Base-by-base conservation (phyloP, 805 yeast species). In the Sporopachydermia quercuum region DNA sequence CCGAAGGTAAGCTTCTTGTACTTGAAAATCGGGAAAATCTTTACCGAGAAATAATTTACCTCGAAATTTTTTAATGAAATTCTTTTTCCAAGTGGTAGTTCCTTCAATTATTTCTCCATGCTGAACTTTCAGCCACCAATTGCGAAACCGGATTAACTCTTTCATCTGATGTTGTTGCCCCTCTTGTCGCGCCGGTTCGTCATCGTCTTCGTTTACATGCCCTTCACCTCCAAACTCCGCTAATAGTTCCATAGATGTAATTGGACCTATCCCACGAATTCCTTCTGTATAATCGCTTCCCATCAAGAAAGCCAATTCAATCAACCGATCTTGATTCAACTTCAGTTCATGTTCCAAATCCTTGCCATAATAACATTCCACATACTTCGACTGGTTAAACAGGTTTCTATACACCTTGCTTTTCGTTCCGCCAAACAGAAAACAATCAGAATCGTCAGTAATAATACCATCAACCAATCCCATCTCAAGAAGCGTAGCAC, bases 231-330 rank as follows among this genome's bases (percentile, higher is more conserved):
- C 74, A 58, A 89, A 91, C 49, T 87, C 94, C 0, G 94, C 94
- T 27, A 91, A 50, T 15, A 91, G 71, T 55, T 91, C 96, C 74
- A 85, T 74, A 0, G 94, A 91, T 15, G 78, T 68, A 1, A 91
- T 97, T 0, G 96, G 96, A 1, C 99, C 99, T 43, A 91, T 70
- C 2, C 97, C 94, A 42, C 82, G 78, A 27, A 91, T 59, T 0
- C 99, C 99, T 40, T 78, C 83, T 0, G 98, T 87, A 54, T 91
- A 91, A 60, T 91, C 98, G 56, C 96, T 84, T 0, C 99, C 99
- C 15, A 91, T 59, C 17, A 91, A 57, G 37, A 77, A 67, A 0
- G 96, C 98, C 43, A 91, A 58, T 36, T 82, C 85, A 18, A 91
- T 84, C 55, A 91, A 58, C 42, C 70, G 71, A 1, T 60, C 51